Base-by-base conservation (phyloP, 2,329 filamentous ascomycete species). In the Elsinoe australis region DNA sequence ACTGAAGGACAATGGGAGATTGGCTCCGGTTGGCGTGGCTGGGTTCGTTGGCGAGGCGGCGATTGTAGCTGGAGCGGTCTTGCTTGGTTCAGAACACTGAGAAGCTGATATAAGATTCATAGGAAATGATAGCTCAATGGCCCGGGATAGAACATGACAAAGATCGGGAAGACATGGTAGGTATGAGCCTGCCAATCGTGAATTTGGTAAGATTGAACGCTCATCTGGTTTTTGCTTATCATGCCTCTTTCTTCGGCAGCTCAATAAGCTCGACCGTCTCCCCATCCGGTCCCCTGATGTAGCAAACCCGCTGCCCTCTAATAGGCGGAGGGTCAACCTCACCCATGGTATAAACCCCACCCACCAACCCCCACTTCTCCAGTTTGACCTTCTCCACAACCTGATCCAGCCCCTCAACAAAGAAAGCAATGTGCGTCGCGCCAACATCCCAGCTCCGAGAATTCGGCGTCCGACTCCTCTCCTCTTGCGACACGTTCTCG, bases 261-360 rank as follows among this genome's bases (percentile, higher is more conserved):
- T 41, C 36, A 41, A 41, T 28, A 21, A 41, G 28, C 36, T 26
- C 36, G 10, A 41, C 36, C 21, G 36, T 41, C 36, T 41, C 36
- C 36, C 36, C 36, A 41, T 41, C 36, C 36, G 36, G 35, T 2
- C 35, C 35, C 17, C 35, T 21, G 26, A 39, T 39, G 26, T 39
- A 39, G 26, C 17, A 19, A 18, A 39, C 35, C 35, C 35, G 10
- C 35, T 39, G 35, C 3, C 35, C 35, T 10, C 35, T 21, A 26
- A 39, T 39, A 18, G 4, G 17, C 35, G 21, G 18, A 8, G 35
- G 35, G 26, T 39, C 35, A 18, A 19, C 35, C 35, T 39, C 35
- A 4, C 35, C 35, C 35, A 39, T 39, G 18, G 21, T 21, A 39
- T 39, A 39, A 3, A 39, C 35, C 19, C 35, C 35, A 9, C 18